Evolutionary conservation across 805 yeast genomes (phyloP), one percentile per base, ranked within the genome.

Genomic region (Wickerhamomyces queroliae): DNA sequence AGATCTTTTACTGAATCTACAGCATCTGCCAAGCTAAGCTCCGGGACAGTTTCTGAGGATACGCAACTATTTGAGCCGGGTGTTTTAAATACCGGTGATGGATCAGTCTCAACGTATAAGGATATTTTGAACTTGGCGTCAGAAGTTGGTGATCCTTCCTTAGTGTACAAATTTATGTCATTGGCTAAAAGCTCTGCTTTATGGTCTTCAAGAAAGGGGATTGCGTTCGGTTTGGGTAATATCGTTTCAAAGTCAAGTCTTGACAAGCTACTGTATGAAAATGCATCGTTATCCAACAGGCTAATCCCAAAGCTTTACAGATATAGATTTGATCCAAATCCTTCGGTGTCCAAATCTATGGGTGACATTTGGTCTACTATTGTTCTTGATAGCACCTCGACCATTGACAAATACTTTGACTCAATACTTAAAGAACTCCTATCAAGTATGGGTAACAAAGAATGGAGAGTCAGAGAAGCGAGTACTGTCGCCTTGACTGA

Each of bases 391-490:
- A 63, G 85, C 0, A 63, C 82, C 0, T 63, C 63, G 33, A 69
- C 81, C 0, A 63, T 90, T 11, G 65, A 62, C 3, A 63, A 61
- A 3, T 74, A 82, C 52, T 78, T 79, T 49, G 72, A 69, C 10
- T 59, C 61, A 3, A 88, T 93, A 35, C 56, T 85, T 41, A 55
- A 67, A 4, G 96, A 87, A 50, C 61, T 88, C 3, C 55, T 87
- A 33, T 55, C 52, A 2, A 74, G 87, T 20, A 82, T 88, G 81
- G 82, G 88, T 2, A 78, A 77, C 42, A 74, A 81, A 39, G 97
- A 93, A 59, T 93, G 98, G 97, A 74, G 98, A 49, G 86, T 83
- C 0, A 72, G 99, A 48, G 93, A 91, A 55, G 96, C 96, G 0
- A 77, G 93, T 57, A 69, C 91, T 0, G 57, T 73, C 9, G 96